These are phyloP conservation scores for Cunninghamia lanceolata DNA, from an alignment of 75 land plant genomes.

Conservation along the genomic window DNA sequence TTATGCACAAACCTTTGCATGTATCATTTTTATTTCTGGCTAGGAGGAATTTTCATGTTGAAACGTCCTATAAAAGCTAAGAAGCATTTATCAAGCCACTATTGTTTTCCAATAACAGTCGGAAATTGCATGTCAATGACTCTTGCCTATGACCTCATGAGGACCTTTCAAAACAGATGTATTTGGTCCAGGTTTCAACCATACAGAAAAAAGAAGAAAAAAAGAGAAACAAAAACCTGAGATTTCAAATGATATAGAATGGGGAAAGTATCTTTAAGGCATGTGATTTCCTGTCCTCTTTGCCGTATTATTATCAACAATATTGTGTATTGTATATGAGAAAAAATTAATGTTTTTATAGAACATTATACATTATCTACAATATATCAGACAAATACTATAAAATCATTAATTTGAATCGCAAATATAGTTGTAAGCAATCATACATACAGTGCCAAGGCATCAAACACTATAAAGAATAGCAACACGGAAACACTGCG, in stretches of 20 bases:
- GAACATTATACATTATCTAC: background rate
- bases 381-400: background rate
- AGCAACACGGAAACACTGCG: background rate
- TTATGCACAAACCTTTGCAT: background rate
- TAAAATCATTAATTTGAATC: background rate
- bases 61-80: background rate
- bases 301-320: background rate
- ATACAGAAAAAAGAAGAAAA: background rate
- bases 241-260: background rate
- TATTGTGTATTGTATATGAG: background rate
- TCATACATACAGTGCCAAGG: background rate
- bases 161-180: background rate
- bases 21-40: background rate
- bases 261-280: background rate
- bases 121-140: background rate
- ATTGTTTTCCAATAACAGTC: background rate
- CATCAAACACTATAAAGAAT: background rate
- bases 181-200: background rate
- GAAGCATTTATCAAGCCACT: background rate
- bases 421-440: background rate
- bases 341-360: background rate
- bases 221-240: background rate
- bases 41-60: background rate
- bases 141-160: background rate
- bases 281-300: background rate